These are phyloP conservation scores for Stipa capillata DNA, from an alignment of 176 grass and related monocot species.

Conservation along the genomic window DNA sequence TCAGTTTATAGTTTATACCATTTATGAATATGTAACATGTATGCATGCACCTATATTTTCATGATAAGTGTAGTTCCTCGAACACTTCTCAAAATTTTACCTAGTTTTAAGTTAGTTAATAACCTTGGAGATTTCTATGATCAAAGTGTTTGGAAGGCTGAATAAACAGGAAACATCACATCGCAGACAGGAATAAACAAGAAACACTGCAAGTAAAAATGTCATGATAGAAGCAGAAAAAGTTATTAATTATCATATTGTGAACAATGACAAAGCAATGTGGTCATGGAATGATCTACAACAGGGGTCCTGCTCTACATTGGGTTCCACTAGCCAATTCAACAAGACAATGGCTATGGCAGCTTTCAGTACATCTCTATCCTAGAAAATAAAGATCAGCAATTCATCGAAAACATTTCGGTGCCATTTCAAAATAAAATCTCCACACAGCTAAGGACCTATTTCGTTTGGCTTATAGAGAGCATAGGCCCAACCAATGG, in stretches of 20 bases:
- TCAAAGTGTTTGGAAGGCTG: neutral
- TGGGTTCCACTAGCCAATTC: neutral
- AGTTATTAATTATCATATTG: neutral
- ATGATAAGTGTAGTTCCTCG: neutral
- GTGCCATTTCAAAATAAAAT: neutral
- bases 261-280: neutral
- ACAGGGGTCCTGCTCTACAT: neutral
- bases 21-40: neutral
- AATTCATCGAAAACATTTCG: neutral
- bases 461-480: too few species aligned
- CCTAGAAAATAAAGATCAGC: conserved; percentile 4
- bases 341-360: neutral
- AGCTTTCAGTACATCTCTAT: neutral
- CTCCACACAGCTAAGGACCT: neutral
- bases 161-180: neutral
- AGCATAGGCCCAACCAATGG: too few species aligned
- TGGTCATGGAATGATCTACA: neutral
- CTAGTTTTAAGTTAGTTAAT: neutral
- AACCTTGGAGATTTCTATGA: neutral
- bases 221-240: neutral
- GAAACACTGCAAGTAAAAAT: neutral
- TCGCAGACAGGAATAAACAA: neutral
- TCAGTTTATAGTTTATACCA: neutral
- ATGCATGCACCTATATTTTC: neutral
- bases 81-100: neutral